These are phyloP conservation scores for Fraxinus paxiana DNA, from an alignment of 305 asterid genomes.

Conservation along the genomic window DNA sequence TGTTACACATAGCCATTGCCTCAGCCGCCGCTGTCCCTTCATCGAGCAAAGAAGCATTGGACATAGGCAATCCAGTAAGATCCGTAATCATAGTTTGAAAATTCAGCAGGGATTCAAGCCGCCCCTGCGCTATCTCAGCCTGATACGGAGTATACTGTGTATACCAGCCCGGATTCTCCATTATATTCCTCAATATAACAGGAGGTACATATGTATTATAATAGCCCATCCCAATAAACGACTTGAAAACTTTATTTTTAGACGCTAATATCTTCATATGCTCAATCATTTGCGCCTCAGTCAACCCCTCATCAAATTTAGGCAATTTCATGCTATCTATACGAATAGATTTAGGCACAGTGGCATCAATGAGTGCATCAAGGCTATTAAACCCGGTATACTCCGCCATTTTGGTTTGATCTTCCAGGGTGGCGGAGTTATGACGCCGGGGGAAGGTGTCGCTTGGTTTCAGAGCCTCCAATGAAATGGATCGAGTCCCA, in stretches of 20 bases:
- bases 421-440: constrained; percentile 91
- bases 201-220: constrained; percentile 82
- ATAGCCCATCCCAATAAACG: constrained; percentile 92
- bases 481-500: constrained; percentile 58
- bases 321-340: constrained; percentile 55
- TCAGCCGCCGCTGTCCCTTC: constrained; percentile 96
- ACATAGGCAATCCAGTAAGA: constrained; percentile 85
- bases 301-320: constrained; percentile 66
- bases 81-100: constrained; percentile 85
- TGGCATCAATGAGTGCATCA: constrained; percentile 72
- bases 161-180: constrained; percentile 78
- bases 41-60: constrained; percentile 87
- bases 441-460: constrained; percentile 95
- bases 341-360: constrained; percentile 89
- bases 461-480: constrained; percentile 68
- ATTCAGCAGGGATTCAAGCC: constrained; percentile 81
- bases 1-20: constrained; percentile 96
- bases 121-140: constrained; percentile 93
- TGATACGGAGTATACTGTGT: constrained; percentile 97
- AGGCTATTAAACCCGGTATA: constrained; percentile 51
- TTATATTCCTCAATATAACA: constrained; percentile 72
- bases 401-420: constrained; percentile 76
- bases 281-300: constrained; percentile 79
- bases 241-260: constrained; percentile 68
- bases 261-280: constrained; percentile 76